Evolutionary conservation across 371 early-diverging fungal species (phyloP).

Genomic region (Chytridium lagenaria): DNA sequence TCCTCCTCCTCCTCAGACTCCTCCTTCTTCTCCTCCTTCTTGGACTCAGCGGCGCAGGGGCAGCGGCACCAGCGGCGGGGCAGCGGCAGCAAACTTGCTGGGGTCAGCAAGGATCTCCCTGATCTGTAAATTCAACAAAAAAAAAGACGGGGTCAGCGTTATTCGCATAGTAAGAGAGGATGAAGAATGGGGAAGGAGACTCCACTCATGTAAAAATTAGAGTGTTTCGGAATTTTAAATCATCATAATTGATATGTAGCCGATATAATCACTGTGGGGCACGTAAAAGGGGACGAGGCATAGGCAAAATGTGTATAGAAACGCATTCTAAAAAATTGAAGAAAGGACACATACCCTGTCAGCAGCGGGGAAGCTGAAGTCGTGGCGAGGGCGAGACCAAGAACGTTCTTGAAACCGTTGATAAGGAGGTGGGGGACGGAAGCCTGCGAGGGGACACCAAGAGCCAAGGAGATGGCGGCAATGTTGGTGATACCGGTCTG

Average conservation of each 20-base stretch:
- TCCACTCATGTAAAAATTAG: conserved; percentile 79
- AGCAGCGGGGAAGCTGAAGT: conserved; percentile 91
- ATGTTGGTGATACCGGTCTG: conserved; percentile 82
- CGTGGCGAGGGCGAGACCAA: conserved; percentile 82
- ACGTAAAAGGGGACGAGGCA: neutral
- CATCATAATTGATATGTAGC: conserved; percentile 47
- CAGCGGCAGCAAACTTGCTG: conserved; percentile 43
- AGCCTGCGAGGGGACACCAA: conserved; percentile 93
- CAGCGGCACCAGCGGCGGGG: conserved; percentile 47
- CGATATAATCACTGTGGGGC: conserved; percentile 28
- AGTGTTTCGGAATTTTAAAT: conserved; percentile 65
- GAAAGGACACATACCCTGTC: conserved; percentile 72
- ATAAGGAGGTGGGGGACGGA: conserved; percentile 96
- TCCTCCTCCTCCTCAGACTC: conserved; percentile 50
- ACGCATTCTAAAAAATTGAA: neutral
- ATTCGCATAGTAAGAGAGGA: conserved; percentile 3
- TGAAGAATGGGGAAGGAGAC: conserved; percentile 1
- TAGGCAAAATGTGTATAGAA: neutral
- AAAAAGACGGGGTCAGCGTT: neutral
- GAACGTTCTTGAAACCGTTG: conserved; percentile 96
- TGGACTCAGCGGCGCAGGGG: conserved; percentile 38
- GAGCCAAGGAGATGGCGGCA: conserved; percentile 94
- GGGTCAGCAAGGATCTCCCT: conserved; percentile 56
- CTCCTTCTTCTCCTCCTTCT: conserved; percentile 44
- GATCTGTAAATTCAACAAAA: conserved; percentile 28